A percentile compares a stretch with the other conserved stretches of the same genome.
These are phyloP conservation scores for Naganishia antarctica DNA, from an alignment of 768 basidiomycete genomes.

Conservation along the genomic window DNA sequence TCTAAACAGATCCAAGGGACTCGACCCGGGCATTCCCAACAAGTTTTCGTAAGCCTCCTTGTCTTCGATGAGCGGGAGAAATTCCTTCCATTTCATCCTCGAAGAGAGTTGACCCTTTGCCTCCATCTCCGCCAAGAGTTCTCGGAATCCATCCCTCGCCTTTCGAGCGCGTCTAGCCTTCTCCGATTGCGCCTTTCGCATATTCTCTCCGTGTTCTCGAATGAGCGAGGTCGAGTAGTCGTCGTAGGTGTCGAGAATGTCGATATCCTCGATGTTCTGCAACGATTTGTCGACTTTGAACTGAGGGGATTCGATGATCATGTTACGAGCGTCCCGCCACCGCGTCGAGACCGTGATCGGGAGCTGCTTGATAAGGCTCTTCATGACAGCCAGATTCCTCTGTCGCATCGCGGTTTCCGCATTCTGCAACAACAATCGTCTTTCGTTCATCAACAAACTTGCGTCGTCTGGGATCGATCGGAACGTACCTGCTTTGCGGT, in stretches of 20 bases:
- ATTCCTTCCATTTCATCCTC: conserved; percentile 83
- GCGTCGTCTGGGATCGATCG: no score
- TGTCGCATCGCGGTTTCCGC: conserved; percentile 38
- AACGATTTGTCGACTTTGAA: conserved; percentile 75
- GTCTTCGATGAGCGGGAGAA: conserved; percentile 69
- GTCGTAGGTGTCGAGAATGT: conserved; percentile 88
- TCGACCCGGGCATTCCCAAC: conserved; percentile 88
- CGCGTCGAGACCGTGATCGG: conserved; percentile 88
- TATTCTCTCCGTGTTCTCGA: conserved; percentile 83
- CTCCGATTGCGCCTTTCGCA: conserved; percentile 71
- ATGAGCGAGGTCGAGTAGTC: conserved; percentile 86
- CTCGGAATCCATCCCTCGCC: conserved; percentile 84
- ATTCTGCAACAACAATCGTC: conserved; percentile 25
- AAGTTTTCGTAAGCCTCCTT: conserved; percentile 81
- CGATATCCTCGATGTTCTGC: conserved; percentile 76
- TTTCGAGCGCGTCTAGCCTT: conserved; percentile 79
- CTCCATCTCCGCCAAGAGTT: conserved; percentile 67
- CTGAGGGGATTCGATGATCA: conserved; percentile 69
- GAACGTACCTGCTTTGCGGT: conserved; percentile 71
- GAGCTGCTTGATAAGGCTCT: conserved; percentile 75
- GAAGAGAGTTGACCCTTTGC: conserved; percentile 65
- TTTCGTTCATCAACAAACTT: not conserved
- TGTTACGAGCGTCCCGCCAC: conserved; percentile 77
- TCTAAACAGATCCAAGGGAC: conserved; percentile 94
- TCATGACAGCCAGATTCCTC: conserved; percentile 76